Conservation (phyloP, 805 yeast species). For the Citeromyces matritensis region DNA sequence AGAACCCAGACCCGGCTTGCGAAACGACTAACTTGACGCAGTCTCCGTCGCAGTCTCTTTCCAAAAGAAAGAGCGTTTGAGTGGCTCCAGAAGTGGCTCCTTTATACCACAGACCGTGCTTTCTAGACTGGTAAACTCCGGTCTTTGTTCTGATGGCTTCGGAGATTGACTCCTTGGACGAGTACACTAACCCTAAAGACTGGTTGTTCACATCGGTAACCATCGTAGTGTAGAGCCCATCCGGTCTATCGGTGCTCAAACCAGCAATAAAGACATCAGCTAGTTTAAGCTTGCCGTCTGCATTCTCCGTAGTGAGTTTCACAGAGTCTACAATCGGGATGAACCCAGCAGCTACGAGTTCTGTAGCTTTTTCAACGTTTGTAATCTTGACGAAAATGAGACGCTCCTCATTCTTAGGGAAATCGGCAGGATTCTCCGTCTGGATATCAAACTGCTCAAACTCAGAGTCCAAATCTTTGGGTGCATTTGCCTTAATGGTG, state of each 20-base stretch:
- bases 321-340: constrained; percentile 16
- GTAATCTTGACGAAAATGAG: constrained; percentile 5
- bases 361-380: constrained; percentile 7
- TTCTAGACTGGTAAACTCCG: constrained; percentile 91
- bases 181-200: constrained; percentile 82
- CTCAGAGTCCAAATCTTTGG: constrained; percentile 1
- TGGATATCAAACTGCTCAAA: constrained; percentile 2
- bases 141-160: constrained; percentile 70
- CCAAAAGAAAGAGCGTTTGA: constrained; percentile 54
- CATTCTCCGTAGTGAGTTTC: constrained; percentile 15
- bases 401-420: constrained; percentile 2
- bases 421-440: constrained; percentile 4
- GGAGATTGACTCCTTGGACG: constrained; percentile 66
- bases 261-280: constrained; percentile 28
- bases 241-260: constrained; percentile 69
- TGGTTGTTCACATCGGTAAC: constrained; percentile 58
- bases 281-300: constrained; percentile 14
- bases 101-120: constrained; percentile 89
- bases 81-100: constrained; percentile 96
- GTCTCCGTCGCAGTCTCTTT: constrained; percentile 85
- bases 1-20: constrained; percentile 81
- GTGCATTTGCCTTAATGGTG: constrained; percentile 8
- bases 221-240: constrained; percentile 74
- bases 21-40: constrained; percentile 77
- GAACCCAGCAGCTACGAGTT: constrained; percentile 16